These are phyloP conservation scores for Colletotrichum eremochloae DNA, from an alignment of 2,329 filamentous ascomycete genomes.

Conservation along the genomic window DNA sequence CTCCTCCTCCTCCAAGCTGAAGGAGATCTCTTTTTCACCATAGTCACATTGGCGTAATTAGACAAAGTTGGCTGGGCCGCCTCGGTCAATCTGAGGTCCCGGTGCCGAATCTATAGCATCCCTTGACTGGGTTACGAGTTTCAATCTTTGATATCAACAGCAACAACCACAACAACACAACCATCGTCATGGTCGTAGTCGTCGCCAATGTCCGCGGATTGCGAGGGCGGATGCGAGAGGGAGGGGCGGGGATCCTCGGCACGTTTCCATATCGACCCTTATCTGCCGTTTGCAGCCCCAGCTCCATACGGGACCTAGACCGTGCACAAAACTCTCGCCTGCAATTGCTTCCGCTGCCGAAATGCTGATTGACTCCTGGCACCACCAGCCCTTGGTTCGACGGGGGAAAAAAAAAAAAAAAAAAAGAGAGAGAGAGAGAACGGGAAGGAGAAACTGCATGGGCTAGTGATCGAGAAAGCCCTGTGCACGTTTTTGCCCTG, in stretches of 20 bases:
- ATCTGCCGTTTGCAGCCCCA: slow-evolving; percentile 9
- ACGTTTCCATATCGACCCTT: slow-evolving; percentile 16
- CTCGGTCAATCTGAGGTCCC: slow-evolving; percentile 37
- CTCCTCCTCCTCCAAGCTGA: not conserved
- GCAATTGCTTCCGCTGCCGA: slow-evolving; percentile 7
- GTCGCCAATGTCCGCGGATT: not conserved
- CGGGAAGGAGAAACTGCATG: not conserved
- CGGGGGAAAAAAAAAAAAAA: too few relatives aligned
- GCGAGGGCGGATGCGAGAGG: slow-evolving; percentile 17
- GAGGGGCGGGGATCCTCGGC: slow-evolving; percentile 37
- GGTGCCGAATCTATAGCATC: slow-evolving; percentile 14
- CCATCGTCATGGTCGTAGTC: not conserved
- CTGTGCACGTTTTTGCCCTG: slow-evolving; percentile 20
- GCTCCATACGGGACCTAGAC: slow-evolving; percentile 33
- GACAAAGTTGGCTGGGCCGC: not conserved
- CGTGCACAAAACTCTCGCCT: slow-evolving; percentile 32
- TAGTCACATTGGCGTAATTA: not conserved
- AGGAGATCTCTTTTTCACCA: slow-evolving; percentile 3
- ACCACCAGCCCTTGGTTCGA: slow-evolving; percentile 9
- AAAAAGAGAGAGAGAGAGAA: not conserved
- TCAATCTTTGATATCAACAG: not conserved
- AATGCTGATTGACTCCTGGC: not conserved
- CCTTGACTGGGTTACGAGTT: not conserved
- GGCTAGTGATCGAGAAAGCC: slow-evolving; percentile 5
- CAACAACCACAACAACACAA: not conserved